Conservation (phyloP, 768 basidiomycete species). For the Suillus discolor region DNA sequence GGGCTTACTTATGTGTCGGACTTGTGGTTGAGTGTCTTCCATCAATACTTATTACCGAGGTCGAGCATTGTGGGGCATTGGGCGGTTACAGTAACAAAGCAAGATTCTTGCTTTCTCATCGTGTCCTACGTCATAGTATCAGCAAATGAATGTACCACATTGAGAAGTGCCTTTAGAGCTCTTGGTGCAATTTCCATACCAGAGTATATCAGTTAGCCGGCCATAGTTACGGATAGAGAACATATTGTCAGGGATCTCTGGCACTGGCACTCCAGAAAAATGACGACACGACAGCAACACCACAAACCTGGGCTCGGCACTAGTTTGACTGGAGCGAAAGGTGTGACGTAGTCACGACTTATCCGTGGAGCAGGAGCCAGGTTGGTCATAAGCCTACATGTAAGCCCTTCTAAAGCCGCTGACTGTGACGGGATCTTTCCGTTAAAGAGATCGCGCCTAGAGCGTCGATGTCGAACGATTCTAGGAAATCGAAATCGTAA, state of each 20-base stretch:
- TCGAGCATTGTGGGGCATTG: neutral
- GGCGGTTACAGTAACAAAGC: neutral
- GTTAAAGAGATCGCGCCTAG: neutral
- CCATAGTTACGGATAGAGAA: neutral
- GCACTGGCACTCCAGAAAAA: neutral
- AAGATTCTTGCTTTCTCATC: neutral
- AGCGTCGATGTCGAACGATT: neutral
- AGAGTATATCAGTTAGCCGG: neutral
- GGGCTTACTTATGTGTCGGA: neutral
- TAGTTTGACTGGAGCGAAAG: neutral
- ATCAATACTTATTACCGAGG: too few relatives aligned
- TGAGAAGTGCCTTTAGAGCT: neutral
- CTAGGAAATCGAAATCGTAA: neutral
- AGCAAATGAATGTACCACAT: too few relatives aligned
- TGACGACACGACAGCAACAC: neutral
- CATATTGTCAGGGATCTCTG: neutral
- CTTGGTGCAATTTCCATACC: neutral
- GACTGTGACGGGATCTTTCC: neutral
- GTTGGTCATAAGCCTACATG: neutral
- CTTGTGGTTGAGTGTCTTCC: neutral
- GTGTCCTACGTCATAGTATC: neutral
- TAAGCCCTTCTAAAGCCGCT: constrained; percentile 1
- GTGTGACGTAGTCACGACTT: neutral
- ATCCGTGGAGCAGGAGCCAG: neutral
- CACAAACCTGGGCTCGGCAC: neutral